phyloP scores from a whole-genome alignment of 176 grass and related monocot species.

The Musa acuminata region DNA sequence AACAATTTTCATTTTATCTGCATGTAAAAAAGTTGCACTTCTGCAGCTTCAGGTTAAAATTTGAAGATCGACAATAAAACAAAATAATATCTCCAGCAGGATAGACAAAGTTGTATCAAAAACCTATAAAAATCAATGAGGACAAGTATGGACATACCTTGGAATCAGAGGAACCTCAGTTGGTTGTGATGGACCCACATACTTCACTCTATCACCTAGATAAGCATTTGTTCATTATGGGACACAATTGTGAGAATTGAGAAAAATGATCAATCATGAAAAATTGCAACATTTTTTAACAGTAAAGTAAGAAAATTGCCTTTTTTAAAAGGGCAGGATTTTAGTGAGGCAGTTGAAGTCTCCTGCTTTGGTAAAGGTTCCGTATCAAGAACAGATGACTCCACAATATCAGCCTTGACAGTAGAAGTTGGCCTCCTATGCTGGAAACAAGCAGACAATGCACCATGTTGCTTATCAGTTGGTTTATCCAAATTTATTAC shows the following conservation, averaged over 20 bases:
- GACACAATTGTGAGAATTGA: no score
- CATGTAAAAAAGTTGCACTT: no score
- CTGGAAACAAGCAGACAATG: slow-evolving; percentile 10
- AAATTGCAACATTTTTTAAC: background rate
- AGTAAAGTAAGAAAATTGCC: background rate
- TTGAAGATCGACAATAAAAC: no score
- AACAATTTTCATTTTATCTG: no score
- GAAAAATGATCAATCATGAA: background rate
- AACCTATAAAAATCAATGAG: no score
- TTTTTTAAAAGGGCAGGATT: slow-evolving; percentile 3
- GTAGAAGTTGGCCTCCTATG: slow-evolving; percentile 4
- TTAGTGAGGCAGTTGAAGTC: slow-evolving; percentile 8
- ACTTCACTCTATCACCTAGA: slow-evolving; percentile 15
- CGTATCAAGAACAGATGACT: slow-evolving; percentile 9
- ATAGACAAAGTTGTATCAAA: no score
- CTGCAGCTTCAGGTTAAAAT: no score
- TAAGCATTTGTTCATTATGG: background rate
- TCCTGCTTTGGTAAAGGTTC: slow-evolving; percentile 12
- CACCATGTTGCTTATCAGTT: slow-evolving; percentile 14
- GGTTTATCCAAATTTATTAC: slow-evolving; percentile 8
- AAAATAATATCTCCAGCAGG: no score
- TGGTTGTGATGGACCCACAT: slow-evolving; percentile 6
- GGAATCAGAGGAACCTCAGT: background rate
- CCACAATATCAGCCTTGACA: slow-evolving; percentile 12
- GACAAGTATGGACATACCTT: slow-evolving; percentile 1